phyloP scores from a whole-genome alignment of 176 grass and related monocot genomes.

The Luzula sylvatica region DNA sequence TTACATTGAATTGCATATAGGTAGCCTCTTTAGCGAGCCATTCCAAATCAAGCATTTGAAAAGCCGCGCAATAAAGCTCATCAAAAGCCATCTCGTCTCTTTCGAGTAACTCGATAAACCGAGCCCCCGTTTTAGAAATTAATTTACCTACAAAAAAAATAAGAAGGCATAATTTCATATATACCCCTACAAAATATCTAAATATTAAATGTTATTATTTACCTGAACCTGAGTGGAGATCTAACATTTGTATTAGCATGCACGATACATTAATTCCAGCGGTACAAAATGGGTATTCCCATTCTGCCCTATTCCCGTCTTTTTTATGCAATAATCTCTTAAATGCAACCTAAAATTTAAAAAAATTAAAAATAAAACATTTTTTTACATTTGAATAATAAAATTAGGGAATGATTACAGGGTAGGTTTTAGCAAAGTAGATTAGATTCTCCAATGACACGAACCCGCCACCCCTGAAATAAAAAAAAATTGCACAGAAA shows the following conservation, averaged over 20 bases:
- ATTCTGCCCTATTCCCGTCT: constrained; percentile 76
- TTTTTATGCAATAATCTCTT: constrained; percentile 78
- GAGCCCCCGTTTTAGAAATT: neutral
- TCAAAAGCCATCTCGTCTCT: constrained; percentile 11
- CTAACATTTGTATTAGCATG: constrained; percentile 98
- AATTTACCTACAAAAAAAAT: neutral
- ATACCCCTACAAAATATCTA: neutral
- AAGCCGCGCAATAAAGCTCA: constrained; percentile 16
- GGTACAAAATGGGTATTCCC: constrained; percentile 98
- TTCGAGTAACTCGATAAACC: constrained; percentile 3
- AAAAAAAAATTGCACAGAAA: neutral
- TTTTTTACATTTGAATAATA: neutral
- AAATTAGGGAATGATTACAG: constrained; percentile 35
- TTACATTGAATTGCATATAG: constrained; percentile 24
- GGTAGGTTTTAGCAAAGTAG: constrained; percentile 80
- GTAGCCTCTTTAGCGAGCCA: constrained; percentile 15
- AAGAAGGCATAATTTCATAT: neutral
- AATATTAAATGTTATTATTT: neutral
- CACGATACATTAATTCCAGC: constrained; percentile 96
- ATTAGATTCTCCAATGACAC: constrained; percentile 97
- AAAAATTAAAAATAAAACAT: constrained; percentile 2
- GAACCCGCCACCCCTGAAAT: constrained; percentile 78
- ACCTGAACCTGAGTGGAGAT: constrained; percentile 80
- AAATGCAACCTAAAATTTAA: constrained; percentile 67
- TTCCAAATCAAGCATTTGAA: constrained; percentile 18